Evolutionary conservation across 169 alveolate genomes (phyloP), one percentile per base, ranked within the genome.

Genomic region (Plasmodium relictum): DNA sequence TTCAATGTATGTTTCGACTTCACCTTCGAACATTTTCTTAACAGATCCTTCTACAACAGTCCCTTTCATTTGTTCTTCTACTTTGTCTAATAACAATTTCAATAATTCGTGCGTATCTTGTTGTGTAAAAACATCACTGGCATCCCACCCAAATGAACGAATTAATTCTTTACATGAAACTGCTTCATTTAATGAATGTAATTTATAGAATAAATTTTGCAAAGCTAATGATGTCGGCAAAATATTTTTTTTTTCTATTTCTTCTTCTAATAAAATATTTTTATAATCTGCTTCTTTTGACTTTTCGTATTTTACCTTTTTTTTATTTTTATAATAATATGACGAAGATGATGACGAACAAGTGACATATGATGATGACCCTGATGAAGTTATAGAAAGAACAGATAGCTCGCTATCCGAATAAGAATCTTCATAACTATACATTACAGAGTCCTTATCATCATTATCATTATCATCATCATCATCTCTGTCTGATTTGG

Each of bases 51-150:
- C 99, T 56, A 97, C 99, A 2, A 97, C 94, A 2, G 99, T 97
- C 42, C 98, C 98, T 88, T 95, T 96, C 99, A 98, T 97, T 93
- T 97, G 97, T 95, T 98, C 98, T 83, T 98, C 99, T 91, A 98
- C 96, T 26, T 97, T 96, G 87, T 98, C 99, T 72, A 98, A 95
- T 62, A 98, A 95, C 68, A 97, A 91, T 80, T 97, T 95, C 86
- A 96, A 94, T 88, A 98, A 96, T 92, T 98, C 99, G 92, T 98
- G 99, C 14, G 98, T 98, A 74, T 98, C 99, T 88, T 98, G 99
- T 89, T 98, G 99, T 7, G 98, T 96, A 93, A 97, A 97, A 70
- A 98, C 98, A 87, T 98, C 99, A 31, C 96, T 95, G 16, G 97
- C 93, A 58, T 97, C 97, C 99, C 99, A 98, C 0, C 99, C 99